These are phyloP conservation scores for Lichtheimia hyalospora DNA, from an alignment of 371 early-diverging fungal species.

Conservation along the genomic window DNA sequence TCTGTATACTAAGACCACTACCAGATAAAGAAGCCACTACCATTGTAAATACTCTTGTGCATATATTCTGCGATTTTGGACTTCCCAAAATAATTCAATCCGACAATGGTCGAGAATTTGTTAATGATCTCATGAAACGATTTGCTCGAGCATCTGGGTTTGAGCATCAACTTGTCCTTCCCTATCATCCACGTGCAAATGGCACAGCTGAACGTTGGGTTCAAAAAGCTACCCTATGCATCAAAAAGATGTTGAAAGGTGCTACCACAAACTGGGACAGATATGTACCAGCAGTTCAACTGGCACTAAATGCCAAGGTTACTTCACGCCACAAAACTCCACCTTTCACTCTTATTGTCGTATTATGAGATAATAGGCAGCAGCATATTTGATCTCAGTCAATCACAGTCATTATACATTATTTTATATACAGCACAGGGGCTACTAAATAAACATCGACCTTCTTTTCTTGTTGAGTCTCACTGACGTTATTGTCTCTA, in stretches of 20 bases:
- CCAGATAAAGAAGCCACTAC: background rate
- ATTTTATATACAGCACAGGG: no score
- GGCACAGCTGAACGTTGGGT: constrained; percentile 10
- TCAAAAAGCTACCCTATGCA: background rate
- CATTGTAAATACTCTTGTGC: background rate
- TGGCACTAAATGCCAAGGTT: constrained; percentile 11
- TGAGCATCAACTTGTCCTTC: background rate
- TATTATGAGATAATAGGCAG: no score
- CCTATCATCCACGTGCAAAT: background rate
- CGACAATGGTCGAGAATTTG: background rate
- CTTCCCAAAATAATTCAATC: background rate
- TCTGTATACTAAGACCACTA: background rate
- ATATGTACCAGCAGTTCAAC: constrained; percentile 11
- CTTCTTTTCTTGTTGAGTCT: no score
- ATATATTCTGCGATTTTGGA: background rate
- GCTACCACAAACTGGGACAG: constrained; percentile 5
- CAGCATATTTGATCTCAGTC: no score
- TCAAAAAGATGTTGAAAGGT: constrained; percentile 14
- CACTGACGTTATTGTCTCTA: no score
- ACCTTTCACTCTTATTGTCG: constrained; percentile 16
- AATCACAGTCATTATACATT: no score
- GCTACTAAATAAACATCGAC: no score
- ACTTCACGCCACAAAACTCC: constrained; percentile 1
- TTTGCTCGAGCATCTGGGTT: background rate
- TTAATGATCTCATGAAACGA: background rate